These are phyloP conservation scores for Colletotrichum cereale DNA, from an alignment of 2,329 filamentous ascomycete genomes.

Conservation along the genomic window DNA sequence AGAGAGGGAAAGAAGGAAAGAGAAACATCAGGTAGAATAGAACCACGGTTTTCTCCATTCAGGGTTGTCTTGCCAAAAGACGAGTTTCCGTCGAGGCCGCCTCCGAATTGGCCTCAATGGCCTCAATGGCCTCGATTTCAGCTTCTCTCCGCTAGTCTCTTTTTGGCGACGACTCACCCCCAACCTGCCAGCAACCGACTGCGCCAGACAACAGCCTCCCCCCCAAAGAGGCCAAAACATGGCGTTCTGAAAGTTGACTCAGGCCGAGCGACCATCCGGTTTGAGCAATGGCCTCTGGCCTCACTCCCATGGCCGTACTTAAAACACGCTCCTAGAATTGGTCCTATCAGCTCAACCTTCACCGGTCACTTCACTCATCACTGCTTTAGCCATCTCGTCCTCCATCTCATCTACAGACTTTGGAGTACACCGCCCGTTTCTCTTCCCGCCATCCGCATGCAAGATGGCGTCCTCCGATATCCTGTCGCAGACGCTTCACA, in stretches of 20 bases:
- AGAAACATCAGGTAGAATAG: neutral
- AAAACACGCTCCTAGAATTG: neutral
- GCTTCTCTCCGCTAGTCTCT: neutral
- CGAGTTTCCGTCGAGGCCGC: neutral
- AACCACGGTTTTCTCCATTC: neutral
- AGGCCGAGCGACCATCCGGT: neutral
- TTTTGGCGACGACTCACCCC: neutral
- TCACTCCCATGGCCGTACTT: neutral
- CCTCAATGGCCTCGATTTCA: slow-evolving; percentile 1
- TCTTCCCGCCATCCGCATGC: neutral
- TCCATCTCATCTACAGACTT: neutral
- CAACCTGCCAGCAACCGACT: neutral
- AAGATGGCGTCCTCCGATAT: slow-evolving; percentile 52
- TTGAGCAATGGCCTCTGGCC: slow-evolving; percentile 2
- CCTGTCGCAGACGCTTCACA: slow-evolving; percentile 65
- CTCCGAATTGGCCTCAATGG: slow-evolving; percentile 6
- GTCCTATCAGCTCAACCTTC: neutral
- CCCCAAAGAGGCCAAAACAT: neutral
- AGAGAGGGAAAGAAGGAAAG: neutral
- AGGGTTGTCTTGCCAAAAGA: neutral
- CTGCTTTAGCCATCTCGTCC: neutral
- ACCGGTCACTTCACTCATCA: neutral
- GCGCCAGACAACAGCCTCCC: neutral
- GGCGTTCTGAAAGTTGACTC: neutral
- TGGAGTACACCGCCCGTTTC: neutral